These are phyloP conservation scores for Paxillus ammoniavirescens DNA, from an alignment of 768 basidiomycete species.

Conservation along the genomic window DNA sequence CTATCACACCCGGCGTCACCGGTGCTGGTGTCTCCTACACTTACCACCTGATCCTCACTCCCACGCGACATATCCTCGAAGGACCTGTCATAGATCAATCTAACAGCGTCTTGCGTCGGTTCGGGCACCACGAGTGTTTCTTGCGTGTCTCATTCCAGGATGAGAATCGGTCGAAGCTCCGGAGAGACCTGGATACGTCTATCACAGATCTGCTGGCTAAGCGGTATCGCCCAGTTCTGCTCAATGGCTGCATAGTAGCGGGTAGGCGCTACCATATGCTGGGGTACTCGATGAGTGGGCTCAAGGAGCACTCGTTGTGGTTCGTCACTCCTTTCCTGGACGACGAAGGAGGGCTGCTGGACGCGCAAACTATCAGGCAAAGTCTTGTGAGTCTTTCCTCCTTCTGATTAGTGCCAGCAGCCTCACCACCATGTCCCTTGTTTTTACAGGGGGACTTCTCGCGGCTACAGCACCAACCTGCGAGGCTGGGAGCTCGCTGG, in stretches of 20 bases:
- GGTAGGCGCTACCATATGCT: conserved; percentile 46
- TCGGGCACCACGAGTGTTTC: conserved; percentile 39
- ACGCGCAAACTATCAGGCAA: conserved; percentile 30
- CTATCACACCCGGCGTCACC: conserved; percentile 10
- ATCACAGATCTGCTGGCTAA: conserved; percentile 31
- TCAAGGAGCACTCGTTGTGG: conserved; percentile 48
- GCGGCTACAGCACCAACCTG: conserved; percentile 37
- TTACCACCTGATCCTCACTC: conserved; percentile 40
- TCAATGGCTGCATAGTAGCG: conserved; percentile 36
- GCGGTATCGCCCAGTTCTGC: conserved; percentile 36
- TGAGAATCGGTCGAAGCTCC: conserved; percentile 39
- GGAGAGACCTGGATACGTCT: conserved; percentile 30
- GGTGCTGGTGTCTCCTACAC: conserved; percentile 27
- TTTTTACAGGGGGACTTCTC: conserved; percentile 39
- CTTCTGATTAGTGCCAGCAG: not conserved
- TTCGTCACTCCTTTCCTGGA: conserved; percentile 45
- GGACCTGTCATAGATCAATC: conserved; percentile 39
- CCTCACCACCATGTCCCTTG: not conserved
- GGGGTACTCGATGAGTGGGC: conserved; percentile 53
- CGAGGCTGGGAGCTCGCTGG: conserved; percentile 51
- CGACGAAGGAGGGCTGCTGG: conserved; percentile 18
- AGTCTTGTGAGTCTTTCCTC: conserved; percentile 29
- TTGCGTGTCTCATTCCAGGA: conserved; percentile 49
- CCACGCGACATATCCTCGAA: conserved; percentile 37
- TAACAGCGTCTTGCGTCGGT: conserved; percentile 39